phyloP scores from a whole-genome alignment of 495 filamentous ascomycete genomes.

The Cercophora sp. region DNA sequence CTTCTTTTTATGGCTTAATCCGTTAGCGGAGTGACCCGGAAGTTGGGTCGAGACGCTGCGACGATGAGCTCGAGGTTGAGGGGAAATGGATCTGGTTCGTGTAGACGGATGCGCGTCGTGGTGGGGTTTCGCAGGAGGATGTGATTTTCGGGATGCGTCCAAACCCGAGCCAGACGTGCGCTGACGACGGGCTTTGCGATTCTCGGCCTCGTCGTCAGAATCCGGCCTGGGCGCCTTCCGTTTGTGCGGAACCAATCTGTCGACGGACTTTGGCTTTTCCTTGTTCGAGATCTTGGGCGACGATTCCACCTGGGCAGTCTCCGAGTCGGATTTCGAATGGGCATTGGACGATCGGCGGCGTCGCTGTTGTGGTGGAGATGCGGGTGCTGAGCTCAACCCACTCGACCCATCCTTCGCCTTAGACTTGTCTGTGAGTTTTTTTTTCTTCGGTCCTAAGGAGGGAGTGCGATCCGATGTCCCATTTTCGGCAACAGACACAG shows the following conservation, averaged over 20 bases:
- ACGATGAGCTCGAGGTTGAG: slow-evolving; percentile 53
- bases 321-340: slow-evolving; percentile 45
- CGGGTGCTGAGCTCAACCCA: slow-evolving; percentile 51
- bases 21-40: slow-evolving; percentile 45
- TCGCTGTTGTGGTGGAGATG: slow-evolving; percentile 42
- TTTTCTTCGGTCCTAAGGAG: slow-evolving; percentile 42
- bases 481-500: slow-evolving; percentile 17
- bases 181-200: slow-evolving; percentile 44
- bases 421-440: slow-evolving; percentile 40
- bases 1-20: slow-evolving; percentile 53
- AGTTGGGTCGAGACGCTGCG: slow-evolving; percentile 64
- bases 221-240: slow-evolving; percentile 44
- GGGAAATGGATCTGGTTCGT: slow-evolving; percentile 62
- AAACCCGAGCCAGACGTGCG: slow-evolving; percentile 42
- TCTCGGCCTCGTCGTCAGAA: slow-evolving; percentile 47
- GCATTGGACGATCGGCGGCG: slow-evolving; percentile 39
- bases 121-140: slow-evolving; percentile 29
- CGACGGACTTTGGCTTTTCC: slow-evolving; percentile 36
- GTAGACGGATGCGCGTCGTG: slow-evolving; percentile 33
- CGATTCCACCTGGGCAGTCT: slow-evolving; percentile 33
- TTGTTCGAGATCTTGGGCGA: slow-evolving; percentile 31
- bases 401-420: slow-evolving; percentile 48
- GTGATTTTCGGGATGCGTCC: slow-evolving; percentile 31
- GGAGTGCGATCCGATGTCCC: slow-evolving; percentile 15
- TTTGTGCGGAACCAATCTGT: slow-evolving; percentile 39